A percentile compares a stretch with the other conserved stretches of the same genome.
These are phyloP conservation scores for Austropuccinia psidii DNA, from an alignment of 1,284 basidiomycete species.

Conservation along the genomic window DNA sequence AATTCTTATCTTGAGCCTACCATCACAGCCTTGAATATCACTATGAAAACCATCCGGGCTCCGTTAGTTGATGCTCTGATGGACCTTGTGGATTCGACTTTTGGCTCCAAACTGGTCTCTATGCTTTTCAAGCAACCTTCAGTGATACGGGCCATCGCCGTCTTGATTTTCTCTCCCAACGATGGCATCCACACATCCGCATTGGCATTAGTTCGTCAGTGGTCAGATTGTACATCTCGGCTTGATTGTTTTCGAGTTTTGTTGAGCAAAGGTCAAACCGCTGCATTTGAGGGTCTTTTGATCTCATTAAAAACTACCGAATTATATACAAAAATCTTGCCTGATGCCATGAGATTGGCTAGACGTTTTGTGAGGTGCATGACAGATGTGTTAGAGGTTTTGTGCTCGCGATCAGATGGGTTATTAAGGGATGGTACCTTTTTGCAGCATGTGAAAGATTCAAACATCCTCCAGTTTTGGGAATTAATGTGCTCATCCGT, in stretches of 20 bases:
- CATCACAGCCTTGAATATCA: constrained; percentile 14
- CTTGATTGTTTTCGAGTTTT: constrained; percentile 74
- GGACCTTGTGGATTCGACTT: constrained; percentile 23
- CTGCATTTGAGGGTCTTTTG: constrained; percentile 62
- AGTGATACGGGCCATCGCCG: constrained; percentile 19
- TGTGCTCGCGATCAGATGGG: constrained; percentile 65
- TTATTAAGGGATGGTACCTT: constrained; percentile 59
- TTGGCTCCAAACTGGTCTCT: constrained; percentile 14
- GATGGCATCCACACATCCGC: constrained; percentile 35
- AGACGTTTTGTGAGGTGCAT: constrained; percentile 81
- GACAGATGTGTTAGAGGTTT: constrained; percentile 77
- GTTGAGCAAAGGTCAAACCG: constrained; percentile 59
- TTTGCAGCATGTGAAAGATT: constrained; percentile 46
- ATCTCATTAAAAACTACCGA: constrained; percentile 62
- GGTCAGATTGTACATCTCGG: constrained; percentile 57
- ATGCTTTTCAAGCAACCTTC: constrained; percentile 6
- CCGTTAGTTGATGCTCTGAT: constrained; percentile 33
- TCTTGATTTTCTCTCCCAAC: constrained; percentile 32
- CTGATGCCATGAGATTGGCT: constrained; percentile 76
- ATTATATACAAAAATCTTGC: constrained; percentile 57
- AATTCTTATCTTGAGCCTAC: constrained; percentile 11
- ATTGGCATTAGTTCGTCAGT: constrained; percentile 32
- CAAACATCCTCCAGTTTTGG: constrained; percentile 65
- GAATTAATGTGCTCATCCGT: constrained; percentile 68
- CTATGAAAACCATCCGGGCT: constrained; percentile 2